Percentiles rank a stretch among this genome's conserved stretches.
These are phyloP conservation scores for Limtongia smithiae DNA, from an alignment of 805 yeast species.

Conservation along the genomic window DNA sequence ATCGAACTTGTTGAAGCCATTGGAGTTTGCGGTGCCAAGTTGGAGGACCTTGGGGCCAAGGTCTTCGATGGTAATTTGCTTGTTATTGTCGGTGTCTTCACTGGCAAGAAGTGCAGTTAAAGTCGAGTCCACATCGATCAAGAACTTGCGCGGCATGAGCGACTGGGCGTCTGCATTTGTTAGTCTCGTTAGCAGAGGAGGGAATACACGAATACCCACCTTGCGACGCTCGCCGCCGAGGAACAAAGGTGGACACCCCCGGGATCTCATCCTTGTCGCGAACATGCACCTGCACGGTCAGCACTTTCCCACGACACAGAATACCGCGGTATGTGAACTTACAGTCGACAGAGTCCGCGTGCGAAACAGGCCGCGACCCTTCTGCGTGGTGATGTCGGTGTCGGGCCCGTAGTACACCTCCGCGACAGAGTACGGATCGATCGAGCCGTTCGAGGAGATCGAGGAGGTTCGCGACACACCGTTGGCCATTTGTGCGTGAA, in stretches of 20 bases:
- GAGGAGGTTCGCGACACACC: conserved; percentile 13
- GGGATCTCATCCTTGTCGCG: conserved; percentile 4
- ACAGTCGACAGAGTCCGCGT: conserved; percentile 25
- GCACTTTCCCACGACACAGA: not conserved
- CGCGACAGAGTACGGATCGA: conserved; percentile 65
- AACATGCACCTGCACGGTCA: not conserved
- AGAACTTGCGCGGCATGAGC: conserved; percentile 47
- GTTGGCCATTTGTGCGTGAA: too few species aligned
- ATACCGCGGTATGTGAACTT: conserved; percentile 3
- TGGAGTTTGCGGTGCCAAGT: conserved; percentile 79
- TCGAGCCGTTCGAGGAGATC: conserved; percentile 20
- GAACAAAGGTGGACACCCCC: conserved; percentile 6
- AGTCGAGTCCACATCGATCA: conserved; percentile 74
- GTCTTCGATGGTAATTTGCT: conserved; percentile 82
- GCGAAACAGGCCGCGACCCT: conserved; percentile 53
- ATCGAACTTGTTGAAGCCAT: conserved; percentile 69
- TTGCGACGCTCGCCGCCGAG: conserved; percentile 27
- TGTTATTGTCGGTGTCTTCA: conserved; percentile 83
- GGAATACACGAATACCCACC: conserved; percentile 10
- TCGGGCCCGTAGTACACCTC: conserved; percentile 67
- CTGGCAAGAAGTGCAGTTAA: conserved; percentile 61
- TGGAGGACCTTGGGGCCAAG: conserved; percentile 77
- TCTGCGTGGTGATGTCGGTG: conserved; percentile 17
- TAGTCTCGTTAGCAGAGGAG: conserved; percentile 24
- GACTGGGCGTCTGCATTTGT: conserved; percentile 14